Base-by-base conservation (phyloP, 768 basidiomycete genomes). In the Sporobolomyces pararoseus region DNA sequence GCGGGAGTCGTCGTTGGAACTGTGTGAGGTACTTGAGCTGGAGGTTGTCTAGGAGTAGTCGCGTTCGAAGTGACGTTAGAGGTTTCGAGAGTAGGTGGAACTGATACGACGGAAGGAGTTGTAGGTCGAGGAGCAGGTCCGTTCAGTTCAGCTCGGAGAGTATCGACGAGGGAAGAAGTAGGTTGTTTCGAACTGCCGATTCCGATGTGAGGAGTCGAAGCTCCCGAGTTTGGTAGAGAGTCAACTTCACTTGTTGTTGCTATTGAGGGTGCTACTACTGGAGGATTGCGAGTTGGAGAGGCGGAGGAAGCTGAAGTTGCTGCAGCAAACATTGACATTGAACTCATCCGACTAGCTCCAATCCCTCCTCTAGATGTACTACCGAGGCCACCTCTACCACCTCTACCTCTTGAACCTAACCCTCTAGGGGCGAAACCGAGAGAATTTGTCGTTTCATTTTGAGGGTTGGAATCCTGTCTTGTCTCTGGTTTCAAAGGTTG, bases 1-100 rank as follows among this genome's bases (percentile, higher is more conserved):
- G 46, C 6, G 12, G 46, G 23, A 23, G 46, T 14, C 10, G 46
- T 13, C 7, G 50, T 27, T 4, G 50, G 25, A 51, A 10, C 25
- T 25, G 25, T 19, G 3, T n/a, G 37, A 13, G 55, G 37, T 16
- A 44, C 55, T 39, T 7, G 10, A 7, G 55, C 55, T 4, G 55
- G 55, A 4, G 55, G 55, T n/a, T 79, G 67, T 29, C 78, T 32
- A 53, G 82, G 73, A 29, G 80, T 77, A 14, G 59, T 60, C 2
- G 29, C 7, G n/a, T 31, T 47, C 35, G 57, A 17, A n/a, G 61
- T n/a, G 68, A 34, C 61, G 64, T 32, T 9, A 52, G 42, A 2
- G 52, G 17, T 6, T 31, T 14, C n/a, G 31, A 17, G 31, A 25
- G 54, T 35, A 5, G 60, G 19, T 14, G 13, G 9, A 13, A 46